A percentile compares a stretch with the other conserved stretches of the same genome.
Conservation (phyloP, 768 basidiomycete species). For the Podaxis mareebaensis region DNA sequence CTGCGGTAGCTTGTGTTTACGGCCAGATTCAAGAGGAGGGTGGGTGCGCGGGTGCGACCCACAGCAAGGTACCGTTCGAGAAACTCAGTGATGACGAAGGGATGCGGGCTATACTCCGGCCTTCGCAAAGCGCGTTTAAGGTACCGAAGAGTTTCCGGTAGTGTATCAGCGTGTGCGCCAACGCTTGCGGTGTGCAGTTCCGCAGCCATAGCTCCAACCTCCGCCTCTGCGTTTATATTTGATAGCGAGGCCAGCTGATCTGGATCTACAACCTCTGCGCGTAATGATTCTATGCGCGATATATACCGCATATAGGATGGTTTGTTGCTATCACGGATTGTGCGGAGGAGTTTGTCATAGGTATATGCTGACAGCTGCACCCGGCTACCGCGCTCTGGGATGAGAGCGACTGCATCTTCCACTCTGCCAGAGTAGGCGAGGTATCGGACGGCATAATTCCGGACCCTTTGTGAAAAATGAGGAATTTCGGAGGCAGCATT, state of each 20-base stretch:
- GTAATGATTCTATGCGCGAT: conserved; percentile 22
- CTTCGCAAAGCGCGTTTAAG: conserved; percentile 23
- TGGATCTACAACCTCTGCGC: conserved; percentile 6
- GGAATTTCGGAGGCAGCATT: conserved; percentile 7
- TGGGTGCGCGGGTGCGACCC: conserved; percentile 34
- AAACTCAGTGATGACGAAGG: conserved; percentile 32
- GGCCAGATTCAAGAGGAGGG: conserved; percentile 33
- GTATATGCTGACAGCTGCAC: conserved; percentile 36
- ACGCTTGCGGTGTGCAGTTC: background rate
- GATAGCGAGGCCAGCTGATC: background rate
- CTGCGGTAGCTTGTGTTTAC: conserved; percentile 22
- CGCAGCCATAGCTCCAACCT: conserved; percentile 3
- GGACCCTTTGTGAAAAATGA: conserved; percentile 25
- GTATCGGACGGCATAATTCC: conserved; percentile 40
- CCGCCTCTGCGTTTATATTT: background rate
- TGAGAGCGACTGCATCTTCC: conserved; percentile 43
- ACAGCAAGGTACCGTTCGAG: conserved; percentile 34
- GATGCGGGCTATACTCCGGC: conserved; percentile 23
- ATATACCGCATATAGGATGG: conserved; percentile 16
- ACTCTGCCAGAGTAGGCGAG: conserved; percentile 39
- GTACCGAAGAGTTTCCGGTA: conserved; percentile 21
- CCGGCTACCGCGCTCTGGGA: conserved; percentile 35
- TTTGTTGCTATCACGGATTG: conserved; percentile 20
- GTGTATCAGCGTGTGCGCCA: background rate
- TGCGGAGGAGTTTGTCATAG: conserved; percentile 34